Evolutionary conservation across 2,329 filamentous ascomycete genomes (phyloP).

Genomic region (Fusarium zealandicum): DNA sequence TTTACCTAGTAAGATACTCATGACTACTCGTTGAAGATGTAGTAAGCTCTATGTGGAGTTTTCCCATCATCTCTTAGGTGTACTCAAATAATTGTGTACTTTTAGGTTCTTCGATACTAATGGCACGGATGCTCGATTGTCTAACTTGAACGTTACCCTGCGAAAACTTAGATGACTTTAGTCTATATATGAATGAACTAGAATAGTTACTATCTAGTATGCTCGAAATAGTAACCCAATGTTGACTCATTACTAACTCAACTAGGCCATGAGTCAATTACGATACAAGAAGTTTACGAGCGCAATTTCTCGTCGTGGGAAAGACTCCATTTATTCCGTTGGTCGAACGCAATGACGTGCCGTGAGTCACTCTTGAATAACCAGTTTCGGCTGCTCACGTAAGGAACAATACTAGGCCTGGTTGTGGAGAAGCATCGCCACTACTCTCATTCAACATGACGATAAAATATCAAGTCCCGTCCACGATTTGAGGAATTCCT

Average conservation of each 20-base stretch:
- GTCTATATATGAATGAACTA: too few species aligned
- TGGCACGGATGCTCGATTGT: too few species aligned
- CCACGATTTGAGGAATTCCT: background rate
- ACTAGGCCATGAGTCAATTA: constrained; percentile 18
- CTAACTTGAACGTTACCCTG: too few species aligned
- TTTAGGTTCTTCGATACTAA: too few species aligned
- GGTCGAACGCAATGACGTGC: constrained; percentile 16
- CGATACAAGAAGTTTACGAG: background rate
- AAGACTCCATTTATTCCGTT: background rate
- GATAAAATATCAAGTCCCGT: constrained; percentile 24
- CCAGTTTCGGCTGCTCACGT: constrained; percentile 25
- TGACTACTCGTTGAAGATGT: too few species aligned
- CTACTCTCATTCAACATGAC: constrained; percentile 19
- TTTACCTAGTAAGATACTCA: too few species aligned
- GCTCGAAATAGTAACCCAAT: too few species aligned
- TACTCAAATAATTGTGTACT: too few species aligned
- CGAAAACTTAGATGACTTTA: too few species aligned
- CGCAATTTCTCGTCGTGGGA: background rate
- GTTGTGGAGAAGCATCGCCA: constrained; percentile 30
- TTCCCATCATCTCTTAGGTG: too few species aligned
- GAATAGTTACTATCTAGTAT: too few species aligned
- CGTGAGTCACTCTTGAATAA: constrained; percentile 31
- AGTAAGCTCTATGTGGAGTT: too few species aligned
- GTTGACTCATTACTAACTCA: background rate
- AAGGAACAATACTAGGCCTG: constrained; percentile 13